These are phyloP conservation scores for Solanum sparsipilum DNA, from an alignment of 257 asterid species.

Conservation along the genomic window DNA sequence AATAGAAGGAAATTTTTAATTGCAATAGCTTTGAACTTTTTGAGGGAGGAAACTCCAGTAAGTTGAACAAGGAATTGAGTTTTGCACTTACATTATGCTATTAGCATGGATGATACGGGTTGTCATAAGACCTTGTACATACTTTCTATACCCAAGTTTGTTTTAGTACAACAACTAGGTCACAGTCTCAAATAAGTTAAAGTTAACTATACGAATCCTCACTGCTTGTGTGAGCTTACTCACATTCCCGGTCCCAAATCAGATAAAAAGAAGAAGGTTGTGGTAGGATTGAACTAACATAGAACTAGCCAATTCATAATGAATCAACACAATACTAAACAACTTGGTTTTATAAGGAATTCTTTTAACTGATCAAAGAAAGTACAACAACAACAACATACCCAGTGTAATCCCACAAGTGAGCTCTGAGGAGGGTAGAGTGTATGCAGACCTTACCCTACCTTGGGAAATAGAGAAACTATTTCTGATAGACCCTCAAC, in stretches of 20 bases:
- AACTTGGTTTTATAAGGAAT: not conserved
- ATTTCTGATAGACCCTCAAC: not conserved
- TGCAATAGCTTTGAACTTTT: not conserved
- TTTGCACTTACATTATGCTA: not conserved
- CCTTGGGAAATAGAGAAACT: not conserved
- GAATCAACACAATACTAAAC: not conserved
- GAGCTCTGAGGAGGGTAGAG: not conserved
- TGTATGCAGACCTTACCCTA: not conserved
- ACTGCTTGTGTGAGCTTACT: not conserved
- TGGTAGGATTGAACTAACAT: not conserved
- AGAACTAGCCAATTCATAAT: not conserved
- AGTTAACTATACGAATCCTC: not conserved
- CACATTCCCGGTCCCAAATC: not conserved
- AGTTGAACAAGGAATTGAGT: not conserved
- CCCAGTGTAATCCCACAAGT: not conserved
- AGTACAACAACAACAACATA: not conserved
- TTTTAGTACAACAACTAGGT: not conserved
- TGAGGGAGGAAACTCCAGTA: not conserved
- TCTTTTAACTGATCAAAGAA: not conserved
- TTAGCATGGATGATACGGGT: not conserved
- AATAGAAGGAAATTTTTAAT: not conserved
- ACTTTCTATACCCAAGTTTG: not conserved
- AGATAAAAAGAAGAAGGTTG: not conserved
- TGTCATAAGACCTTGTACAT: not conserved
- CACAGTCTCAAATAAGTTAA: not conserved